Percentiles rank a stretch among this genome's conserved stretches.
Evolutionary conservation across 345 rosid species (phyloP).

Genomic region (Boechera retrofracta): DNA sequence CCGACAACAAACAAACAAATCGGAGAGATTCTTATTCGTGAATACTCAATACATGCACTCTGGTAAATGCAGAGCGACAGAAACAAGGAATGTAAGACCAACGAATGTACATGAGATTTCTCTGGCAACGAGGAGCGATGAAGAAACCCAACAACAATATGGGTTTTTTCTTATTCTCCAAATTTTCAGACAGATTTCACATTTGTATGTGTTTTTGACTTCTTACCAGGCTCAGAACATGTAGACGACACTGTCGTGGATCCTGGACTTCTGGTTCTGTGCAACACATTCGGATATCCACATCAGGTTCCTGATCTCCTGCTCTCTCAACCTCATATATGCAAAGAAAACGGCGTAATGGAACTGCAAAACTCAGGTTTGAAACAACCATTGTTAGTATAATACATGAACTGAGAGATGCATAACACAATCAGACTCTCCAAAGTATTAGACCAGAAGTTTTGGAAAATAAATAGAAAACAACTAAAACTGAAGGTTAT

Average conservation of each 20-base stretch:
- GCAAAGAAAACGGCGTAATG: constrained; percentile 94
- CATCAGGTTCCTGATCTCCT: constrained; percentile 98
- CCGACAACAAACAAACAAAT: constrained; percentile 16
- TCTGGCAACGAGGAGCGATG: background rate
- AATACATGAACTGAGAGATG: background rate
- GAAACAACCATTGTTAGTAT: background rate
- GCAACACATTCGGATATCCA: constrained; percentile 99
- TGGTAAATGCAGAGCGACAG: background rate
- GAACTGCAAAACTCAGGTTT: constrained; percentile 60
- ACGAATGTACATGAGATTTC: constrained; percentile 13
- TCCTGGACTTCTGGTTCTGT: constrained; percentile 97
- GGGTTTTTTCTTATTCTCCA: constrained; percentile 30
- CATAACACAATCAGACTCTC: background rate
- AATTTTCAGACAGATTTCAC: constrained; percentile 5
- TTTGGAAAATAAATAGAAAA: background rate
- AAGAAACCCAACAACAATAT: constrained; percentile 20
- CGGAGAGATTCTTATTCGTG: constrained; percentile 18
- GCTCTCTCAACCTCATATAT: constrained; percentile 97
- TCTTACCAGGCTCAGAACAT: constrained; percentile 60
- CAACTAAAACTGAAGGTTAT: background rate
- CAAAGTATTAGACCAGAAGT: background rate
- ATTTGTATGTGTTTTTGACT: background rate
- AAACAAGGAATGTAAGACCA: constrained; percentile 12
- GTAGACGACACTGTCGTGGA: constrained; percentile 96
- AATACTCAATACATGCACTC: constrained; percentile 21